Evolutionary conservation across 169 alveolate genomes (phyloP).

Genomic region (Eimeria zaria): DNA sequence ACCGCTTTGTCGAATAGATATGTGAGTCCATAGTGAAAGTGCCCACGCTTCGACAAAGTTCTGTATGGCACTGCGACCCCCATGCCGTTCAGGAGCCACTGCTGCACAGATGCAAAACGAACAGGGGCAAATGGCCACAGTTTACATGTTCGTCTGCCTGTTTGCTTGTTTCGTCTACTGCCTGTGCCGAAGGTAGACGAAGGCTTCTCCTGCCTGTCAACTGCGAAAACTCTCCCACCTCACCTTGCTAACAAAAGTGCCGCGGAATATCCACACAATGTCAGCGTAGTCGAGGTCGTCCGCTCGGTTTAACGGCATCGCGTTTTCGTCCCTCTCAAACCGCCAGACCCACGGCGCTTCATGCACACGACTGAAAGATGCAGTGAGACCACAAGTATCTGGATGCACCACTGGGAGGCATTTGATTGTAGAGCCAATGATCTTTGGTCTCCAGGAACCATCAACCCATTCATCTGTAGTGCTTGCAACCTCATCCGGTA

Average conservation of each 20-base stretch:
- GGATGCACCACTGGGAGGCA: constrained; percentile 64
- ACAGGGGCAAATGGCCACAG: background rate
- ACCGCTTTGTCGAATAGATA: constrained; percentile 55
- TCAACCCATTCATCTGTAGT: background rate
- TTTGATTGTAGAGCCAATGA: constrained; percentile 13
- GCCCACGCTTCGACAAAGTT: constrained; percentile 67
- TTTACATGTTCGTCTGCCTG: background rate
- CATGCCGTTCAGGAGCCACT: constrained; percentile 69
- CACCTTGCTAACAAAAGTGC: constrained; percentile 58
- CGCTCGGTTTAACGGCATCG: background rate
- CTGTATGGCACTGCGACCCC: constrained; percentile 52
- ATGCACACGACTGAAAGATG: constrained; percentile 27
- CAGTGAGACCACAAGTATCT: constrained; percentile 67
- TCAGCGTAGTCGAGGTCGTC: constrained; percentile 41
- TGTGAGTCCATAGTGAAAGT: constrained; percentile 41
- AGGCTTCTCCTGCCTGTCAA: background rate
- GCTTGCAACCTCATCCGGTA: background rate
- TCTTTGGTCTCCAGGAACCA: constrained; percentile 47
- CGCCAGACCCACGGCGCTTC: constrained; percentile 59
- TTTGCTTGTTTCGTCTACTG: background rate
- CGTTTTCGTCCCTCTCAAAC: constrained; percentile 26
- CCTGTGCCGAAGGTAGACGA: background rate
- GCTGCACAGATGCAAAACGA: constrained; percentile 32
- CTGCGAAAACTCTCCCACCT: background rate
- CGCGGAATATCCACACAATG: constrained; percentile 63